A percentile compares a stretch with the other conserved stretches of the same genome.
Evolutionary conservation across 1,284 basidiomycete genomes (phyloP).

Genomic region (Ustilago esculenta): DNA sequence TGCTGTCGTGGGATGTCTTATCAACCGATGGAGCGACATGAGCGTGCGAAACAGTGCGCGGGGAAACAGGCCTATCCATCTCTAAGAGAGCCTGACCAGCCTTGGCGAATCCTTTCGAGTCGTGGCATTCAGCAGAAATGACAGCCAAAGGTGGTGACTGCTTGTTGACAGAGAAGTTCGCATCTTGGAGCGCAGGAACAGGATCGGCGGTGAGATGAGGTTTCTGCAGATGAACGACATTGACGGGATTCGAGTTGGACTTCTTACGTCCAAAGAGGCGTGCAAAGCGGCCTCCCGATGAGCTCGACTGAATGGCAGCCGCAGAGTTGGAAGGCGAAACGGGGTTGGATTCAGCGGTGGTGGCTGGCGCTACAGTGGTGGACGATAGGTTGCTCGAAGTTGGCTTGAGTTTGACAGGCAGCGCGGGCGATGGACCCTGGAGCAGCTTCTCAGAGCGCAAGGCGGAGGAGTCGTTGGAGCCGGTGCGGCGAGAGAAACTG

Average conservation of each 20-base stretch:
- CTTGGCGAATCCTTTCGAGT: neutral
- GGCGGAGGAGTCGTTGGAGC: slow-evolving; percentile 17
- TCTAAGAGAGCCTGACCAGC: neutral
- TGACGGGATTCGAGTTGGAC: slow-evolving; percentile 20
- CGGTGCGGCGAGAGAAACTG: slow-evolving; percentile 36
- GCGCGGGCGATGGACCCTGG: neutral
- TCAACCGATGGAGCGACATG: neutral
- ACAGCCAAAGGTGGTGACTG: slow-evolving; percentile 30
- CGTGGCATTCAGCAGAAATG: slow-evolving; percentile 20
- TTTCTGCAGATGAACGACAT: neutral
- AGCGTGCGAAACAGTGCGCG: slow-evolving; percentile 1
- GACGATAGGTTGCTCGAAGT: neutral
- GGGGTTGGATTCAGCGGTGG: neutral
- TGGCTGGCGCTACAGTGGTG: neutral
- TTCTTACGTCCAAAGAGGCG: slow-evolving; percentile 35
- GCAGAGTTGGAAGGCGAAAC: neutral
- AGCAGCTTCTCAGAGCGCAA: slow-evolving; percentile 4
- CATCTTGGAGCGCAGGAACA: slow-evolving; percentile 16
- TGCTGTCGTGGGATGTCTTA: neutral
- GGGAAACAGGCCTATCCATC: slow-evolving; percentile 4
- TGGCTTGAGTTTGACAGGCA: neutral
- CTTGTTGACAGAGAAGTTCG: neutral
- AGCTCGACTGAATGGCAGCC: neutral
- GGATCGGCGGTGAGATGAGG: slow-evolving; percentile 15
- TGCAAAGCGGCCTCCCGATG: slow-evolving; percentile 13